Evolutionary conservation across 2,329 filamentous ascomycete species (phyloP).

Genomic region (Clarireedia homoeocarpa): DNA sequence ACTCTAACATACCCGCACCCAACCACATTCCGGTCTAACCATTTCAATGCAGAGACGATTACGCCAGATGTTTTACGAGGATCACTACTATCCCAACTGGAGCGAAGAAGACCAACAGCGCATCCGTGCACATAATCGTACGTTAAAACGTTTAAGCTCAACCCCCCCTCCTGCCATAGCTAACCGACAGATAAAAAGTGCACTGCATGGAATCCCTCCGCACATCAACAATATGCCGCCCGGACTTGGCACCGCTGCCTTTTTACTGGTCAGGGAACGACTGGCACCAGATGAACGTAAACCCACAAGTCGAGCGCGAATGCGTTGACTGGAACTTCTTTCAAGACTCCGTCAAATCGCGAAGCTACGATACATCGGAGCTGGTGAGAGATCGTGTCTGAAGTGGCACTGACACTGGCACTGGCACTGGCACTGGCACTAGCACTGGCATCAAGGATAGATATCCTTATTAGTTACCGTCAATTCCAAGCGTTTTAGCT

Average conservation of each 20-base stretch:
- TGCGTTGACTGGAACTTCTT: constrained; percentile 1
- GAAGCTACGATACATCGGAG: constrained; percentile 1
- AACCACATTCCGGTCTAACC: background rate
- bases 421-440: too few species aligned
- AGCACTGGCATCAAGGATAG: too few species aligned
- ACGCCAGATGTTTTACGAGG: background rate
- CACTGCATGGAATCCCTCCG: constrained; percentile 5
- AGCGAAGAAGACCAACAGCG: background rate
- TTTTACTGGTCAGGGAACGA: constrained; percentile 5
- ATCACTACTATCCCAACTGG: constrained; percentile 5
- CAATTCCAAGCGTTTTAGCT: too few species aligned
- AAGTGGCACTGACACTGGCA: too few species aligned
- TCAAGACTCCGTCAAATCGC: background rate
- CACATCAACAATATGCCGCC: constrained; percentile 1
- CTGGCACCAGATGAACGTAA: constrained; percentile 2
- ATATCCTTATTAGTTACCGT: too few species aligned
- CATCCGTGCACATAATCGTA: background rate
- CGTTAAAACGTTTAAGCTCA: background rate
- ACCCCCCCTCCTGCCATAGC: too few species aligned
- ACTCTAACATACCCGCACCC: too few species aligned
- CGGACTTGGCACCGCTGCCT: constrained; percentile 2
- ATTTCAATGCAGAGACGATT: background rate
- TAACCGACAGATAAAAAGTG: background rate
- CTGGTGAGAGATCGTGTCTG: background rate
- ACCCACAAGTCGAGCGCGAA: background rate